These are phyloP conservation scores for Albophoma yamanashiensis DNA, from an alignment of 2,329 filamentous ascomycete genomes.

Conservation along the genomic window DNA sequence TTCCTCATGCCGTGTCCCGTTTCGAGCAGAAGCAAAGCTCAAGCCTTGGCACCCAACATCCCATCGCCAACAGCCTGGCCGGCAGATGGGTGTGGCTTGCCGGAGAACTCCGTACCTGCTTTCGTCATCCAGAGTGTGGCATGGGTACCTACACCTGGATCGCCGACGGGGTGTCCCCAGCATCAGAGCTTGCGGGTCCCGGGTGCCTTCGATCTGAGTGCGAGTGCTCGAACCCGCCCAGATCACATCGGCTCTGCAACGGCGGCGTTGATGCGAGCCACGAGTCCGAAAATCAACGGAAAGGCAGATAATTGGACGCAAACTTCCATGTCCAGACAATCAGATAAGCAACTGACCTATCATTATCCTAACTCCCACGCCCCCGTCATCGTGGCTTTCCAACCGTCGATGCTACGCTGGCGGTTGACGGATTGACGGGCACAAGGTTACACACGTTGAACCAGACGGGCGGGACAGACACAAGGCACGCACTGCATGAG, in stretches of 20 bases:
- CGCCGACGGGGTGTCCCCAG: not conserved
- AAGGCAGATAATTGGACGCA: not conserved
- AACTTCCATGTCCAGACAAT: not conserved
- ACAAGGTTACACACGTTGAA: not conserved
- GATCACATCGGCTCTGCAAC: not conserved
- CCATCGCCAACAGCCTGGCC: not conserved
- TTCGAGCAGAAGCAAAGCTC: not conserved
- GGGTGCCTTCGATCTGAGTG: not conserved
- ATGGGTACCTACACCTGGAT: not conserved
- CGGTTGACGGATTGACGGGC: not conserved
- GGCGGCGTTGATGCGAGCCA: not conserved
- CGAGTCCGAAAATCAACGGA: not conserved
- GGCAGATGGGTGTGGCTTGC: not conserved
- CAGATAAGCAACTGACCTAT: too few species aligned
- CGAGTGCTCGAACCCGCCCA: not conserved
- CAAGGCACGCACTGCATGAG: not conserved
- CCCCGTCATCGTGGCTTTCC: not conserved
- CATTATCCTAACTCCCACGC: not conserved
- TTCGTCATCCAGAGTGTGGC: not conserved
- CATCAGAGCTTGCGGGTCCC: not conserved
- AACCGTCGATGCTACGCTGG: not conserved
- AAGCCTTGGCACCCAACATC: not conserved
- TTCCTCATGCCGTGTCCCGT: not conserved
- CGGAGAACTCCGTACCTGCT: not conserved
- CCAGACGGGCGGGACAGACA: not conserved